These are phyloP conservation scores for Trypanosoma cruzi DNA, from an alignment of 208 protist genomes.

Conservation along the genomic window DNA sequence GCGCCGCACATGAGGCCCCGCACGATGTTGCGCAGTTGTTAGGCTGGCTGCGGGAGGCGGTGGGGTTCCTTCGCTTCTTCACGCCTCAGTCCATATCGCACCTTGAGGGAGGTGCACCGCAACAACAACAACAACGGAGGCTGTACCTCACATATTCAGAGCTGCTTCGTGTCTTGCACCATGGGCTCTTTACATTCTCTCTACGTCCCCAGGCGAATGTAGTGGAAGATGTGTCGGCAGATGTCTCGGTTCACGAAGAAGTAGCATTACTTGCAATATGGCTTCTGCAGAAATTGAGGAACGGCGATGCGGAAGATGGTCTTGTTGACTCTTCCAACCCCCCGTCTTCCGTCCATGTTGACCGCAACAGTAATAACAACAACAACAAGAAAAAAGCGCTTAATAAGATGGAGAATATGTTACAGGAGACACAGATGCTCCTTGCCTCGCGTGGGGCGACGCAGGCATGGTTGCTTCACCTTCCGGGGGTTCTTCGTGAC, in stretches of 20 bases:
- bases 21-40: neutral
- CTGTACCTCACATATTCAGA: slow-evolving; percentile 16
- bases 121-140: neutral
- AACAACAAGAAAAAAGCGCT: too few relatives aligned
- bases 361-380: neutral
- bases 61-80: slow-evolving; percentile 17
- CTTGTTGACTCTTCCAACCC: neutral
- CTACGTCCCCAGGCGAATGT: neutral
- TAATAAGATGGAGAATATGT: neutral
- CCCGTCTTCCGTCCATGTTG: neutral
- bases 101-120: too few relatives aligned
- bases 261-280: slow-evolving; percentile 21
- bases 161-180: slow-evolving; percentile 10
- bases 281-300: slow-evolving; percentile 3
- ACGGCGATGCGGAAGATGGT: neutral
- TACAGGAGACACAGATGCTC: slow-evolving; percentile 18
- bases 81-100: neutral
- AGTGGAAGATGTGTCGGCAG: neutral
- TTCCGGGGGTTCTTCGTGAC: slow-evolving; percentile 16
- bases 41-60: slow-evolving; percentile 16
- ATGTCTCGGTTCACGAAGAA: slow-evolving; percentile 4
- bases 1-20: slow-evolving; percentile 18
- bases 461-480: slow-evolving; percentile 17
- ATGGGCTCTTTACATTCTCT: slow-evolving; percentile 13
- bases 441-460: slow-evolving; percentile 18